Conservation (phyloP, 2,329 filamentous ascomycete genomes). For the Cadophora malorum region DNA sequence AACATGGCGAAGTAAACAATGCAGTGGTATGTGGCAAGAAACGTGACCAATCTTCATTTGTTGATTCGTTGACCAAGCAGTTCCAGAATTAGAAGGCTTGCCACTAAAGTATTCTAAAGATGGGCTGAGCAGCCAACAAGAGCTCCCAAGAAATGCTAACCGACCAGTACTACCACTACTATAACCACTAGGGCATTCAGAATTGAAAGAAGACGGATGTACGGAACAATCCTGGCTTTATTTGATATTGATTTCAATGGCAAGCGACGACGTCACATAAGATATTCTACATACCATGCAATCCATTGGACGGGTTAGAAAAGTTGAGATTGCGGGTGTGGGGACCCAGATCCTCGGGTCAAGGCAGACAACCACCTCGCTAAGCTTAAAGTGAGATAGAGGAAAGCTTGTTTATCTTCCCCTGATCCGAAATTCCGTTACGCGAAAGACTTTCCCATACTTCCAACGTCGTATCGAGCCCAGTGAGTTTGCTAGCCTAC, state of each 20-base stretch:
- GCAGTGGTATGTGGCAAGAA: background rate
- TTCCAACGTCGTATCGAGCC: background rate
- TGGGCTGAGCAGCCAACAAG: background rate
- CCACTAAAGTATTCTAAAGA: background rate
- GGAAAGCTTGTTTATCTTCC: background rate
- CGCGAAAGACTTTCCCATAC: background rate
- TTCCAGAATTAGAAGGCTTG: slow-evolving; percentile 3
- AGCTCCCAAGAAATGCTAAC: background rate
- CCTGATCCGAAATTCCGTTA: background rate
- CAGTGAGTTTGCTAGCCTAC: background rate
- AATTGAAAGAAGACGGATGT: background rate
- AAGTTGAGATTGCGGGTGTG: background rate
- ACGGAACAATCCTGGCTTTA: background rate
- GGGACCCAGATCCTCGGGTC: background rate
- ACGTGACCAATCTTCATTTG: background rate
- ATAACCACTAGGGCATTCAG: background rate
- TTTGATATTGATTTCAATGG: no score
- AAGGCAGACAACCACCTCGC: background rate
- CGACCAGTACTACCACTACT: background rate
- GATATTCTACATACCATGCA: background rate
- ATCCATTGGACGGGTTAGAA: no score
- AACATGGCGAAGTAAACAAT: background rate
- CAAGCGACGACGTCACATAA: background rate
- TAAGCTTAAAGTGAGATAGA: background rate
- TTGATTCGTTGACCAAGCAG: background rate